phyloP scores from a whole-genome alignment of 1,139 yeast species.

The Suhomyces coccinellae region DNA sequence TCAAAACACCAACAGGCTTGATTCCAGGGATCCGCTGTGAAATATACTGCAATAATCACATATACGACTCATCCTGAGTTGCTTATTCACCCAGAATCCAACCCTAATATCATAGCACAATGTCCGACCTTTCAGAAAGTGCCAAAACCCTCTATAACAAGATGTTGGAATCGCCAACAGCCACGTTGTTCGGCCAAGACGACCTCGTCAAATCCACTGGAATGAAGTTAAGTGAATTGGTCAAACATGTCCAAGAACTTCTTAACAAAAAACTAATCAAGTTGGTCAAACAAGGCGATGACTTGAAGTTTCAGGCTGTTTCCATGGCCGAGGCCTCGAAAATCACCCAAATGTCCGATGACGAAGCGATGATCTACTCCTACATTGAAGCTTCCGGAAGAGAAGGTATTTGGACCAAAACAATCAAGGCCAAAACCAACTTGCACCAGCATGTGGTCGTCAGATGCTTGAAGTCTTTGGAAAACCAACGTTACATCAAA shows the following conservation, averaged over 20 bases:
- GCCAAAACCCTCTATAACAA: constrained; percentile 58
- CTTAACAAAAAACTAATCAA: constrained; percentile 66
- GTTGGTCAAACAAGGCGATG: constrained; percentile 63
- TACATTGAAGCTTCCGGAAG: constrained; percentile 91
- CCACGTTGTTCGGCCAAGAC: constrained; percentile 55
- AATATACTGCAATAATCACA: neutral
- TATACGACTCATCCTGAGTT: neutral
- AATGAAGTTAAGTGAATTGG: constrained; percentile 46
- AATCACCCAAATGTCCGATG: constrained; percentile 73
- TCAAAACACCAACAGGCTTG: too few relatives aligned
- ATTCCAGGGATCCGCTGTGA: neutral
- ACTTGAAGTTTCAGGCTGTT: constrained; percentile 72
- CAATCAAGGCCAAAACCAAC: constrained; percentile 86
- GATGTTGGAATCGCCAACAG: constrained; percentile 54
- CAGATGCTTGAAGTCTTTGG: constrained; percentile 81
- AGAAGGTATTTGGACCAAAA: constrained; percentile 96
- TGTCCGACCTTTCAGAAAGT: constrained; percentile 38
- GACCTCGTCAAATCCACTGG: constrained; percentile 52
- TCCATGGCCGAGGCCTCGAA: constrained; percentile 66
- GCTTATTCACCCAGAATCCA: neutral
- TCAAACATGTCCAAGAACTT: constrained; percentile 65
- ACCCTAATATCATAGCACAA: neutral
- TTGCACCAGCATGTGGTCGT: constrained; percentile 90
- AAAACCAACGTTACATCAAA: constrained; percentile 81
- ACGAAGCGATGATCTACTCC: constrained; percentile 89